Evolutionary conservation across 768 basidiomycete genomes (phyloP), one percentile per base, ranked within the genome.

Genomic region (Cantharellus cinnabarinus): DNA sequence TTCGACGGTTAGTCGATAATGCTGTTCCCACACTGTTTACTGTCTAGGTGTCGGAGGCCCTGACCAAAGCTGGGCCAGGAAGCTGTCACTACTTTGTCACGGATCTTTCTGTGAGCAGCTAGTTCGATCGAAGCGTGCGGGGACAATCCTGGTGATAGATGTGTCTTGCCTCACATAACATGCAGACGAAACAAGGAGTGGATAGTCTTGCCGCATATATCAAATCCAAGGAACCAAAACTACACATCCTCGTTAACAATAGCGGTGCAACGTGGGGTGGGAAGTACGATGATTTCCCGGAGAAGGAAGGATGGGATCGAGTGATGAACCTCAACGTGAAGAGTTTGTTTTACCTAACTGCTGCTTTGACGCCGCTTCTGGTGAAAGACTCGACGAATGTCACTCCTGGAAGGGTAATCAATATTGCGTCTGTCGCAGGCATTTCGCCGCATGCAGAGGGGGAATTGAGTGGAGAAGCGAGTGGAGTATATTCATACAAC

Each of bases 231-330:
- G 85, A 87, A 67, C 69, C 67, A 61, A 86, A 82, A 62, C 73
- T 93, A 0, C 83, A 91, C 64, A 81, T 90, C 57, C 77, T 91
- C 3, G 77, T 90, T 50, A 89, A 88, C 69, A 89, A 89, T 69
- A 83, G 83, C 4, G 88, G 87, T 4, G 79, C 79, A 38, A 76
- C 83, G n/a, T 89, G 86, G 87, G 86, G 85, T n/a, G 79, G 81
- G 4, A 74, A 79, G 0, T 85, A 75, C 66, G 71, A 77, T 4
- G 74, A 81, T 63, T 78, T 85, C 62, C 85, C 86, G 0, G 87
- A 89, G 69, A 81, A 80, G 63, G 44, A 48, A 48, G 88, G 89
- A 1, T 90, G 89, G 89, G 87, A 90, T 63, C 81, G 83, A 41
- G 74, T 90, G 42, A 77, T 89, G 67, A 77, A 79, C 29, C 78